Conservation (phyloP, 2,329 filamentous ascomycete species). For the Penicillium hordei region DNA sequence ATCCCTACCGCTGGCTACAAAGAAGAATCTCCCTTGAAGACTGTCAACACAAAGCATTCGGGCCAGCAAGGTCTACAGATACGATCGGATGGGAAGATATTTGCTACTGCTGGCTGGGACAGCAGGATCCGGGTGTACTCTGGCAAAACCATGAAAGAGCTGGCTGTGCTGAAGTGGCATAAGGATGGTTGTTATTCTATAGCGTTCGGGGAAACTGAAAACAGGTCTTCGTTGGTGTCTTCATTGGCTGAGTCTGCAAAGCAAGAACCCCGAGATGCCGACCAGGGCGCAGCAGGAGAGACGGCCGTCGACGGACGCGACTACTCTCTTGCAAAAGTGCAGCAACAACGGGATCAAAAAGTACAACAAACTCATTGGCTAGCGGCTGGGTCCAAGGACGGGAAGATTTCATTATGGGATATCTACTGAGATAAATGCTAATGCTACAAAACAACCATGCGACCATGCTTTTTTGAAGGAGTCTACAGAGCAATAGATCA, state of each 20-base stretch:
- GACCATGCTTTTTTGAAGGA: slow-evolving; percentile 6
- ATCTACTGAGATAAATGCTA: slow-evolving; percentile 63
- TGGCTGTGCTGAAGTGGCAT: slow-evolving; percentile 95
- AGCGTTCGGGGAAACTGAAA: slow-evolving; percentile 60
- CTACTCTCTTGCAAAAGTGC: slow-evolving; percentile 52
- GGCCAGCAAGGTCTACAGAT: slow-evolving; percentile 81
- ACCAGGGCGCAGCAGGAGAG: background rate
- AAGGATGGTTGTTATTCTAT: slow-evolving; percentile 80
- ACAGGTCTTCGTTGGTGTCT: background rate
- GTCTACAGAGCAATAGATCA: slow-evolving; percentile 28
- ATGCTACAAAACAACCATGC: slow-evolving; percentile 32
- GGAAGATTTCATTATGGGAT: slow-evolving; percentile 93
- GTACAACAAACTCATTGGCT: slow-evolving; percentile 80
- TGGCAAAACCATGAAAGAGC: slow-evolving; percentile 73
- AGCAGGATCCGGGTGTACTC: slow-evolving; percentile 77
- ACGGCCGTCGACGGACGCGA: slow-evolving; percentile 8
- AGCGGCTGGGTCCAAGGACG: slow-evolving; percentile 88
- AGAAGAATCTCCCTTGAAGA: slow-evolving; percentile 54
- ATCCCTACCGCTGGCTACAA: slow-evolving; percentile 13
- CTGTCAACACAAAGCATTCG: slow-evolving; percentile 76
- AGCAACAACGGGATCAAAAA: slow-evolving; percentile 62
- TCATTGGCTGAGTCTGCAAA: background rate
- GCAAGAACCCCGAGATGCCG: background rate
- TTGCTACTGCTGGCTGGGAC: slow-evolving; percentile 94
- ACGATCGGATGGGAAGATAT: slow-evolving; percentile 76